Conservation (phyloP, 2,329 filamentous ascomycete species). For the Ceratocystis diversiconidia region DNA sequence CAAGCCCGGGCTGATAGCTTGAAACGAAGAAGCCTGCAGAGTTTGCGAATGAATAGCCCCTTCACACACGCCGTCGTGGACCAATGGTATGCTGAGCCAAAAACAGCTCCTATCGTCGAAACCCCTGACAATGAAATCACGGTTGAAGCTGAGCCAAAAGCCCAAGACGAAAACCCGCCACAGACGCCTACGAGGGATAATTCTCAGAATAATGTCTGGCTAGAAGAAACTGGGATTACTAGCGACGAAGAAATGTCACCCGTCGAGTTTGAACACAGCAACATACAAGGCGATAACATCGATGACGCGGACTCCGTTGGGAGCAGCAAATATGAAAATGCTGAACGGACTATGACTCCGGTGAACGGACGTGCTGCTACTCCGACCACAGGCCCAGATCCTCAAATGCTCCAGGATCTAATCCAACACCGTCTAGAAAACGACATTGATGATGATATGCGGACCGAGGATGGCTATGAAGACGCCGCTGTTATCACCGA, state of each 20-base stretch:
- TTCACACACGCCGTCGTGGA: constrained; percentile 56
- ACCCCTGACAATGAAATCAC: constrained; percentile 17
- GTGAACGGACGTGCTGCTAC: constrained; percentile 5
- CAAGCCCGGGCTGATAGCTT: constrained; percentile 67
- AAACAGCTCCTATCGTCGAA: constrained; percentile 19
- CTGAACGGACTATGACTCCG: constrained; percentile 12
- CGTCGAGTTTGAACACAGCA: constrained; percentile 7
- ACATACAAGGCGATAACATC: background rate
- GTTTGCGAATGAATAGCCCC: constrained; percentile 59
- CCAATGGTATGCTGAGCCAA: constrained; percentile 33
- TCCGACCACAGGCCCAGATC: constrained; percentile 3
- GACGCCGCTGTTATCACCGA: constrained; percentile 27
- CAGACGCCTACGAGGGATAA: constrained; percentile 5
- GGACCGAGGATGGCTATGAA: constrained; percentile 27
- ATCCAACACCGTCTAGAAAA: constrained; percentile 20
- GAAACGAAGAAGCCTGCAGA: constrained; percentile 62
- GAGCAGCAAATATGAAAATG: constrained; percentile 22
- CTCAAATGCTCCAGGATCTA: constrained; percentile 7
- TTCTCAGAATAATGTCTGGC: constrained; percentile 2
- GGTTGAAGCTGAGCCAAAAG: background rate
- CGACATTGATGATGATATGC: constrained; percentile 29
- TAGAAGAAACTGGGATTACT: constrained; percentile 1
- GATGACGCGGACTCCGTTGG: constrained; percentile 23
- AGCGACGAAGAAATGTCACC: constrained; percentile 17
- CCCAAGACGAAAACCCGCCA: background rate